Evolutionary conservation across 2,329 filamentous ascomycete genomes (phyloP).

Genomic region (Hypoxylon sp.): DNA sequence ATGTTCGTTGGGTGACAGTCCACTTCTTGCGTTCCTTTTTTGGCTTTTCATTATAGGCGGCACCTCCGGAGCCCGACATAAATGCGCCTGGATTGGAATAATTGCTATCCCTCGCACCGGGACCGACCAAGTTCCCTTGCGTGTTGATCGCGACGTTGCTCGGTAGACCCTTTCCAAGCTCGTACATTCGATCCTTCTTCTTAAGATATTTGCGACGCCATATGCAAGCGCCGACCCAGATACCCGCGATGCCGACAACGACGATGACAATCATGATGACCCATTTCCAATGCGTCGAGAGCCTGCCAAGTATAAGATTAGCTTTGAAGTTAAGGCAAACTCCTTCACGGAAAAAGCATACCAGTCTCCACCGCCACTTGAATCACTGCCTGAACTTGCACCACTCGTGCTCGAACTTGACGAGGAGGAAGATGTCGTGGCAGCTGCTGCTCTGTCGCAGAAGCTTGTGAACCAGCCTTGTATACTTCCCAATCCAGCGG

Average conservation of each 20-base stretch:
- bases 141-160: constrained; percentile 54
- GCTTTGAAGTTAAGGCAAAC: constrained; percentile 2
- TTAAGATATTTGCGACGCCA: constrained; percentile 81
- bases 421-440: constrained; percentile 49
- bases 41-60: constrained; percentile 52
- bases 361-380: constrained; percentile 62
- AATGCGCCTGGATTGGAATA: constrained; percentile 55
- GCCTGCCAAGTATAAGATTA: constrained; percentile 60
- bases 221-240: constrained; percentile 77
- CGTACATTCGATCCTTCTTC: constrained; percentile 72
- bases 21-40: constrained; percentile 64
- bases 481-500: constrained; percentile 68
- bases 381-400: constrained; percentile 45
- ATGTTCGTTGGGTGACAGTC: constrained; percentile 53
- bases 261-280: constrained; percentile 84
- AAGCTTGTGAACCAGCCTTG: constrained; percentile 78
- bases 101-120: constrained; percentile 49
- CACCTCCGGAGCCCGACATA: constrained; percentile 53
- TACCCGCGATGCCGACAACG: constrained; percentile 73
- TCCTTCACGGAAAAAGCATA: constrained; percentile 51
- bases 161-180: constrained; percentile 61
- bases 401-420: constrained; percentile 45
- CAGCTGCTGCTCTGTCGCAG: constrained; percentile 64
- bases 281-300: constrained; percentile 81
- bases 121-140: constrained; percentile 50